Percentiles rank a stretch among this genome's conserved stretches.
phyloP scores from a whole-genome alignment of 371 early-diverging fungal species.

The Fennellomyces sp. region DNA sequence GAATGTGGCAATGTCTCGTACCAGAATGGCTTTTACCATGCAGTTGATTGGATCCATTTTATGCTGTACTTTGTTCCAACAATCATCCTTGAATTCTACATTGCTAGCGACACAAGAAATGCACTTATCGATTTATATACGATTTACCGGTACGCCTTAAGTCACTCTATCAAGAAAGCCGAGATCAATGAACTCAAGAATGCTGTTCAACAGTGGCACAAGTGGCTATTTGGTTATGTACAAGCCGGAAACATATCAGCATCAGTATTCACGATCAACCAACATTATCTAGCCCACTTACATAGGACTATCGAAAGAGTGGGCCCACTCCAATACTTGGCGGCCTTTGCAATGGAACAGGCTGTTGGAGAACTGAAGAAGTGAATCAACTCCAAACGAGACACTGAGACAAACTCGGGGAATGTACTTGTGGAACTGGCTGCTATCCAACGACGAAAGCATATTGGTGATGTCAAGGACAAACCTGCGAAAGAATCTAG shows the following conservation, averaged over 20 bases:
- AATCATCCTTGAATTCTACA: neutral
- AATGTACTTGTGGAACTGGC: too few species aligned
- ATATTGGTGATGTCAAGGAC: too few species aligned
- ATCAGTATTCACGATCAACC: conserved; percentile 4
- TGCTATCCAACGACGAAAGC: too few species aligned
- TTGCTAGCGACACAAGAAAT: conserved; percentile 94
- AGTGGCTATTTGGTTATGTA: too few species aligned
- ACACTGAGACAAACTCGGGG: neutral
- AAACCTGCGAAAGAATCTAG: too few species aligned
- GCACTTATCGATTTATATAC: conserved; percentile 57
- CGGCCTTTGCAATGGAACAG: conserved; percentile 9
- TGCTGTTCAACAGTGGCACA: too few species aligned
- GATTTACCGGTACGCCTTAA: neutral
- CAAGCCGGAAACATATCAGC: too few species aligned
- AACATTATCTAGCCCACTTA: too few species aligned
- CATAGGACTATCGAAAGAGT: neutral
- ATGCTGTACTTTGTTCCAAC: neutral
- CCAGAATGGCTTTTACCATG: neutral
- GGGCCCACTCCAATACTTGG: neutral
- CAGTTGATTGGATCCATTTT: neutral
- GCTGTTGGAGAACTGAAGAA: neutral
- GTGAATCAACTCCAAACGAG: neutral
- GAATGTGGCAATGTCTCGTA: too few species aligned
- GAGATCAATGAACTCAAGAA: too few species aligned
- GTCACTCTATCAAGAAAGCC: neutral